Evolutionary conservation across 345 rosid species (phyloP).

Genomic region (Citrus reticulata): DNA sequence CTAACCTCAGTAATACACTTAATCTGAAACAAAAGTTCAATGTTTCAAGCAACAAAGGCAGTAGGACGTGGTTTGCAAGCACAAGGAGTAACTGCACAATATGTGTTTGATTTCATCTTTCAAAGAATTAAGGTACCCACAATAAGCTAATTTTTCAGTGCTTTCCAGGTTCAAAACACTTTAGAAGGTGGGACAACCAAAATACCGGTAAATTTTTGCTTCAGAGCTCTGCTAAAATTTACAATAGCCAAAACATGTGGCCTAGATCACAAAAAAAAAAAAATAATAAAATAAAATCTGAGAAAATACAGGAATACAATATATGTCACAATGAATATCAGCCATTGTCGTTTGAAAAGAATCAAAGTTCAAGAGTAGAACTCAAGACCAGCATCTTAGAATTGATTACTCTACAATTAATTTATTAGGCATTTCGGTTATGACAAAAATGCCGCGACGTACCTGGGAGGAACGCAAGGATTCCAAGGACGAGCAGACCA

Average conservation of each 20-base stretch:
- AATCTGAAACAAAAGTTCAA: neutral
- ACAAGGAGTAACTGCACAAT: neutral
- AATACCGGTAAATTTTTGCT: neutral
- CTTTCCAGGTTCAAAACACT: neutral
- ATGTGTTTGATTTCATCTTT: neutral
- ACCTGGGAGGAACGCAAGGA: conserved; percentile 89
- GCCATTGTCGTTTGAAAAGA: neutral
- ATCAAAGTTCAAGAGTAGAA: neutral
- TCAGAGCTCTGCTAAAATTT: neutral
- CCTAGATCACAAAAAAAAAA: neutral
- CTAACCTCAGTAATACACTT: neutral
- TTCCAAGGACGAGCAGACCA: conserved; percentile 73
- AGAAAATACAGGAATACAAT: neutral
- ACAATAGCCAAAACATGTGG: neutral
- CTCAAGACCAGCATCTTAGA: neutral
- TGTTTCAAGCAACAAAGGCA: neutral
- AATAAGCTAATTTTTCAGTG: neutral
- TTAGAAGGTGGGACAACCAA: neutral
- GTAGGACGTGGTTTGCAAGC: neutral
- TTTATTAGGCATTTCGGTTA: neutral
- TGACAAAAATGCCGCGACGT: neutral
- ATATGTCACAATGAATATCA: neutral
- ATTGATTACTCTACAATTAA: neutral
- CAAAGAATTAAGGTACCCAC: neutral
- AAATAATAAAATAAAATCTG: neutral